Evolutionary conservation across 208 protist genomes (phyloP).

Genomic region (Crithidia acanthocephali): DNA sequence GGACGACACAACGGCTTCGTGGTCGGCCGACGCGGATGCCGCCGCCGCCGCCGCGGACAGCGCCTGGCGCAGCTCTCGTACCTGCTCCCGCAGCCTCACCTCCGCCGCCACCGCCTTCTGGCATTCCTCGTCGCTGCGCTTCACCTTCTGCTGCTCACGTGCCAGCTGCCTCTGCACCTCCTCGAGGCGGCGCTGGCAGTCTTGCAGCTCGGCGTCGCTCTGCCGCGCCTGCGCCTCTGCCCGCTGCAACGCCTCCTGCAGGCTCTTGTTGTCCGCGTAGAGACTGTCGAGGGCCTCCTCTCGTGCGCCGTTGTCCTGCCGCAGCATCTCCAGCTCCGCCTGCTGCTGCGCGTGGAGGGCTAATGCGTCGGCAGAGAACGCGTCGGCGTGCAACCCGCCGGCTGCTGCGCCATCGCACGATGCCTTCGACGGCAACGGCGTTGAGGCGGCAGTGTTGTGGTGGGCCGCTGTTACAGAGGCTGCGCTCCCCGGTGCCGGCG

Average conservation of each 20-base stretch:
- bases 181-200: slow-evolving; percentile 9
- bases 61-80: slow-evolving; percentile 19
- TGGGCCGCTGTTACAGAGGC: background rate
- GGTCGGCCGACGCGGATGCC: background rate
- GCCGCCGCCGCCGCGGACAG: slow-evolving; percentile 7
- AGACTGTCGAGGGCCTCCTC: slow-evolving; percentile 53
- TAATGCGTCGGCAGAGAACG: background rate
- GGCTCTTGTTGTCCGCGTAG: slow-evolving; percentile 41
- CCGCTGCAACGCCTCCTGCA: slow-evolving; percentile 36
- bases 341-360: background rate
- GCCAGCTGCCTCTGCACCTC: slow-evolving; percentile 11
- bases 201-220: slow-evolving; percentile 11
- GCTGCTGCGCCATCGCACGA: background rate
- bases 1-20: background rate
- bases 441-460: background rate
- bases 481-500: too few relatives aligned
- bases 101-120: slow-evolving; percentile 3
- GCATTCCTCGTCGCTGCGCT: slow-evolving; percentile 17
- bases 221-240: slow-evolving; percentile 20
- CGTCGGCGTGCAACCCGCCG: background rate
- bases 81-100: slow-evolving; percentile 25
- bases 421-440: background rate
- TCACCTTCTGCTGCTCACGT: slow-evolving; percentile 10
- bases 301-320: slow-evolving; percentile 34
- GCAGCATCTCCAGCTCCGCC: slow-evolving; percentile 23